These are phyloP conservation scores for Rhinocladiella similis DNA, from an alignment of 2,329 filamentous ascomycete genomes.

Conservation along the genomic window DNA sequence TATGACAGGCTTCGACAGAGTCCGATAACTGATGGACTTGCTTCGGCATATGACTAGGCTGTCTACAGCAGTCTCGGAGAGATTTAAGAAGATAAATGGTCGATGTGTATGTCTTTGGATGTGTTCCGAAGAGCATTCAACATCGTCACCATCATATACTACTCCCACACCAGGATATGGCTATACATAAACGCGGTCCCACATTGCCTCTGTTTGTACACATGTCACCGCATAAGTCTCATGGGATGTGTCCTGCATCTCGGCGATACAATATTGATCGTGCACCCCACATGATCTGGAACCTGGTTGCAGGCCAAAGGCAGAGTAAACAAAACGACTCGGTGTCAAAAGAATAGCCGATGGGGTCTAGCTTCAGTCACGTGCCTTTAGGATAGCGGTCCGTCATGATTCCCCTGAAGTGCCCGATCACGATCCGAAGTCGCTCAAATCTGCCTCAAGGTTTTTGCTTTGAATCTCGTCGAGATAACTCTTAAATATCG, in stretches of 20 bases:
- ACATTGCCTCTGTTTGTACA: neutral
- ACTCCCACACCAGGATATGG: neutral
- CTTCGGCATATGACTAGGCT: neutral
- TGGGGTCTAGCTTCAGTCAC: neutral
- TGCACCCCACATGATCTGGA: neutral
- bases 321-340: neutral
- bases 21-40: neutral
- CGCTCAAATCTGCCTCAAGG: neutral
- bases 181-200: neutral
- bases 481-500: neutral
- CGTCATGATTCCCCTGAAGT: neutral
- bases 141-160: too few relatives aligned
- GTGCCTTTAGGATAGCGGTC: neutral
- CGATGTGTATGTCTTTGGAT: too few relatives aligned
- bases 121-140: too few relatives aligned
- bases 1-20: neutral
- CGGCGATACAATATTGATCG: too few relatives aligned
- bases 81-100: too few relatives aligned
- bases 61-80: neutral
- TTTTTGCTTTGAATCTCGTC: neutral
- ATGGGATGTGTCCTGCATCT: too few relatives aligned
- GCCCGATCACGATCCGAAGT: neutral
- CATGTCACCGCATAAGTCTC: neutral
- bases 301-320: neutral
- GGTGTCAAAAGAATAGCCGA: conserved; percentile 20